Conservation (phyloP, 441 rosid genomes). For the Biscutella laevigata region DNA sequence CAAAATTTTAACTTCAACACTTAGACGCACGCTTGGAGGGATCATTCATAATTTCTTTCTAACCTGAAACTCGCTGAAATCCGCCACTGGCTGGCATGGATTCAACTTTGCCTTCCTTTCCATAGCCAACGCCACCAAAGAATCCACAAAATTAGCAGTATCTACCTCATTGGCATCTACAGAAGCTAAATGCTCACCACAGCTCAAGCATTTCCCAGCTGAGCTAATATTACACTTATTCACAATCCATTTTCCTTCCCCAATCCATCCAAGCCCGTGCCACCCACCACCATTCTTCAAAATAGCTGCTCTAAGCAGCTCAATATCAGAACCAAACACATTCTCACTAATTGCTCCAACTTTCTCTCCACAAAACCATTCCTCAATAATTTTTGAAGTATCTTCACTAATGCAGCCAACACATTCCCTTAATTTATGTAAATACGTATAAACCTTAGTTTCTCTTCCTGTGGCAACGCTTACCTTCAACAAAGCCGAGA, state of each 20-base stretch:
- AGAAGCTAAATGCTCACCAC: slow-evolving; percentile 46
- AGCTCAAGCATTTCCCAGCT: slow-evolving; percentile 49
- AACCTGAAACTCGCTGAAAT: slow-evolving; percentile 80
- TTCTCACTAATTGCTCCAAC: slow-evolving; percentile 27
- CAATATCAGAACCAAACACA: slow-evolving; percentile 17
- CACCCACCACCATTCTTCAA: slow-evolving; percentile 72
- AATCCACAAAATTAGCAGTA: slow-evolving; percentile 51
- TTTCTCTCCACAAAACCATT: slow-evolving; percentile 44
- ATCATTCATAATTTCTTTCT: slow-evolving; percentile 2
- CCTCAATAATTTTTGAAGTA: slow-evolving; percentile 41
- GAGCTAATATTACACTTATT: slow-evolving; percentile 38
- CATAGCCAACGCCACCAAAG: slow-evolving; percentile 59
- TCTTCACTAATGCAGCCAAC: slow-evolving; percentile 51
- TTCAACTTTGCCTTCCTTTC: slow-evolving; percentile 65
- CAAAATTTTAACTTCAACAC: background rate
- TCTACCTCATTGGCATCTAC: slow-evolving; percentile 58
- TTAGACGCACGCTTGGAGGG: background rate
- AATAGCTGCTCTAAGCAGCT: slow-evolving; percentile 31
- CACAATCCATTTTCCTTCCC: slow-evolving; percentile 59
- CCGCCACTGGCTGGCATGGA: slow-evolving; percentile 32
- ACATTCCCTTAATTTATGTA: slow-evolving; percentile 60
- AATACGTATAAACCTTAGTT: slow-evolving; percentile 53
- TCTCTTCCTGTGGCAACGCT: slow-evolving; percentile 42
- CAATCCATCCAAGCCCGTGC: slow-evolving; percentile 86
- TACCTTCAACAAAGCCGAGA: slow-evolving; percentile 53